phyloP scores from a whole-genome alignment of 495 filamentous ascomycete species.

The Talaromyces nanjingensis region DNA sequence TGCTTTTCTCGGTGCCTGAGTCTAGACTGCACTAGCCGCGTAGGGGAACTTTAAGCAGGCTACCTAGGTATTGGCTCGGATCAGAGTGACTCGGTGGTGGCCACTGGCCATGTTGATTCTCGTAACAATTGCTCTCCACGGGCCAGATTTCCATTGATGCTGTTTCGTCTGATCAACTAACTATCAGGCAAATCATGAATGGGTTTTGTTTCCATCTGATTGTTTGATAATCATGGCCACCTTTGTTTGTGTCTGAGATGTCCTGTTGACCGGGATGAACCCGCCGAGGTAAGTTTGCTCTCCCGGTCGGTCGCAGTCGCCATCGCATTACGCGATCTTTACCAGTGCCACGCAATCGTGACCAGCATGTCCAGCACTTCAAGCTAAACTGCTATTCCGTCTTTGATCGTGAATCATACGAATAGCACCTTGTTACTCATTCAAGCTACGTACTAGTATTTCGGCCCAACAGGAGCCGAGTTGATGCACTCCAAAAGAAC shows the following conservation, averaged over 20 bases:
- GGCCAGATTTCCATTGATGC: background rate
- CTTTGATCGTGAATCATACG: background rate
- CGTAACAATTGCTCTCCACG: background rate
- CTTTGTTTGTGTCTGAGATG: background rate
- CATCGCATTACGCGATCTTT: slow-evolving; percentile 1
- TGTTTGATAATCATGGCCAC: background rate
- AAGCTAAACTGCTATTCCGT: background rate
- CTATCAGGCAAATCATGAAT: background rate
- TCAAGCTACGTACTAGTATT: background rate
- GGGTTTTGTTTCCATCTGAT: background rate
- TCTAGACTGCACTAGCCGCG: background rate
- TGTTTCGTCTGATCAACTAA: background rate
- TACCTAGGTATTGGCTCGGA: background rate
- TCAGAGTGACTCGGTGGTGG: background rate
- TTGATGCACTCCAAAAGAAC: background rate
- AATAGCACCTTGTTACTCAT: background rate
- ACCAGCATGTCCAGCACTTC: background rate
- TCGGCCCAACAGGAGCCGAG: background rate
- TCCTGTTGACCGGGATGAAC: background rate
- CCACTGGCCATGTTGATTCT: background rate
- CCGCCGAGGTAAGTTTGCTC: background rate
- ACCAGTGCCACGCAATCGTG: background rate
- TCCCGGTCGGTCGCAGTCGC: background rate
- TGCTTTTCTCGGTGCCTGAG: background rate
- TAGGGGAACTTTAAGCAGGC: background rate